These are phyloP conservation scores for Lolium rigidum DNA, from an alignment of 176 grass and related monocot species.

Conservation along the genomic window DNA sequence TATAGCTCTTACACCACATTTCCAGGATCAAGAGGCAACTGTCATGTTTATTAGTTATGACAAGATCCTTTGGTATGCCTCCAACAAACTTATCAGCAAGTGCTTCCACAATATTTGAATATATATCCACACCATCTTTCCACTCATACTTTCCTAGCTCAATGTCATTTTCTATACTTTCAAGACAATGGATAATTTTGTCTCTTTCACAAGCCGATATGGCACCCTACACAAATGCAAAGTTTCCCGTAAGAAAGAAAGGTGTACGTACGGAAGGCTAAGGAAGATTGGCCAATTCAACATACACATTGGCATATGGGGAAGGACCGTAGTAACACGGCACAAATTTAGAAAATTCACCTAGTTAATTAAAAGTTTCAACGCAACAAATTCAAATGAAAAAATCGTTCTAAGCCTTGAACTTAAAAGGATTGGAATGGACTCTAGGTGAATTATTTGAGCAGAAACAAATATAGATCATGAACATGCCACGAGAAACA, in stretches of 20 bases:
- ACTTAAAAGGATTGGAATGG: neutral
- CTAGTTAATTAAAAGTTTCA: neutral
- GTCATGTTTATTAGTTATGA: neutral
- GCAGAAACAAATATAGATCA: neutral
- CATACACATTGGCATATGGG: neutral
- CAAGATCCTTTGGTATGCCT: neutral
- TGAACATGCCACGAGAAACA: too few species aligned
- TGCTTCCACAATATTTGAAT: neutral
- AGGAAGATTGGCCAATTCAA: neutral
- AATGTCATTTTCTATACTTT: conserved; percentile 2
- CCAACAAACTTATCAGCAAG: neutral
- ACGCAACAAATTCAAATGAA: too few species aligned
- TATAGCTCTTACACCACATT: conserved; percentile 15
- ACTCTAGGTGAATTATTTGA: neutral
- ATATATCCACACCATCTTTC: neutral
- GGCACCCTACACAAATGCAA: neutral
- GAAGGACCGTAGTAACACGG: neutral
- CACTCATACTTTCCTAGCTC: neutral
- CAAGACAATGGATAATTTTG: neutral
- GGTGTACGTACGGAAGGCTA: neutral
- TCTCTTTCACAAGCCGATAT: neutral
- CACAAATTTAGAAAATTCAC: neutral
- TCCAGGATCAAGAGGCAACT: conserved; percentile 13
- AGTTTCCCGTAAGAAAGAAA: neutral
- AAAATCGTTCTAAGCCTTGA: neutral